Evolutionary conservation across 1,284 basidiomycete species (phyloP).

Genomic region (Neotropicomus parvogracilis): DNA sequence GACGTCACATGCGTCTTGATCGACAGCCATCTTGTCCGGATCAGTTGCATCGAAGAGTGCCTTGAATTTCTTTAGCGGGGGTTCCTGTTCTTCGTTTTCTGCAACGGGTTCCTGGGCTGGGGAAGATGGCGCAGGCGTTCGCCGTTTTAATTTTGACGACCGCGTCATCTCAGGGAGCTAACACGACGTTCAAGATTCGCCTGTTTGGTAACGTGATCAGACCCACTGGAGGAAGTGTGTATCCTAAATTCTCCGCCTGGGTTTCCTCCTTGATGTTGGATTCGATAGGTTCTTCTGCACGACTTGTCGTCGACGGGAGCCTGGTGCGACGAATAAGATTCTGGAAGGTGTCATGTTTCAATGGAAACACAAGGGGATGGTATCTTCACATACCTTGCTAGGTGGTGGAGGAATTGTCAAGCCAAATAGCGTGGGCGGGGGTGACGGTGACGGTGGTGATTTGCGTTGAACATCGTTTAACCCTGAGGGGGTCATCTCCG

Average conservation of each 20-base stretch:
- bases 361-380: not conserved
- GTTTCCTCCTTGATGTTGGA: conserved; percentile 13
- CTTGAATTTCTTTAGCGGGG: conserved; percentile 65
- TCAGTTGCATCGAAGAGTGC: conserved; percentile 66
- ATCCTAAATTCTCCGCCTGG: conserved; percentile 14
- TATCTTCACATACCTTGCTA: conserved; percentile 22
- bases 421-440: conserved; percentile 18
- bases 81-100: conserved; percentile 38
- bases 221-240: conserved; percentile 27
- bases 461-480: not conserved
- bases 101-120: conserved; percentile 10
- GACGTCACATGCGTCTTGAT: conserved; percentile 17
- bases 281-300: conserved; percentile 6
- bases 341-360: conserved; percentile 9
- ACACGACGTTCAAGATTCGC: not conserved
- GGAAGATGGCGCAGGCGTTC: conserved; percentile 20
- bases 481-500: conserved; percentile 1
- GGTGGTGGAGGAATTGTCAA: conserved; percentile 29
- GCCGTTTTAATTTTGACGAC: conserved; percentile 27
- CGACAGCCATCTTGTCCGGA: conserved; percentile 40
- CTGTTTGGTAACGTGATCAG: not conserved
- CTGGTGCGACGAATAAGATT: conserved; percentile 23
- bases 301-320: conserved; percentile 14
- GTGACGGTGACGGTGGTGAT: conserved; percentile 15
- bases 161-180: conserved; percentile 23